Conservation (phyloP, 2,329 filamentous ascomycete species). For the Cladosporium sp. region DNA sequence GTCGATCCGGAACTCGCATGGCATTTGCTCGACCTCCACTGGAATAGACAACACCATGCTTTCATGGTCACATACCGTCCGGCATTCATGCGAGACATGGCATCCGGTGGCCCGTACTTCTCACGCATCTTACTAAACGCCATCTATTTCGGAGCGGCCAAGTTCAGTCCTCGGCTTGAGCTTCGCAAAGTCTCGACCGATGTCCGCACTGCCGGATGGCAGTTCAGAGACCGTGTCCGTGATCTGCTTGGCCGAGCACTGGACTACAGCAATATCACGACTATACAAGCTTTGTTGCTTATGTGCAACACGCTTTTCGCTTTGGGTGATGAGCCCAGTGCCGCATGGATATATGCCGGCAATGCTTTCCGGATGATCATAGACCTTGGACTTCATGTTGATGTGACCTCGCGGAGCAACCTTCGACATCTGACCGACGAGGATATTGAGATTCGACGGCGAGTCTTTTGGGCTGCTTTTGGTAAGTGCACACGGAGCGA, state of each 20-base stretch:
- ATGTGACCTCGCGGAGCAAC: conserved; percentile 14
- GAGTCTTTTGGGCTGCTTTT: conserved; percentile 51
- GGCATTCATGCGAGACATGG: conserved; percentile 28
- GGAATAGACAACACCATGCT: conserved; percentile 29
- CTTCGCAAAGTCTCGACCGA: conserved; percentile 10
- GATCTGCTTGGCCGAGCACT: conserved; percentile 12
- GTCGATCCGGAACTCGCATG: conserved; percentile 54
- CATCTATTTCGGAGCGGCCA: conserved; percentile 11
- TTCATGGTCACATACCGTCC: conserved; percentile 28
- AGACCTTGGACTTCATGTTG: conserved; percentile 42
- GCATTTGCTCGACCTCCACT: conserved; percentile 49
- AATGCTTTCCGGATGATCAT: conserved; percentile 17
- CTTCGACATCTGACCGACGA: conserved; percentile 42
- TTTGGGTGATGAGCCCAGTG: conserved; percentile 13
- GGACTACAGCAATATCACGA: conserved; percentile 15
- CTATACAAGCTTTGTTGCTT: conserved; percentile 9
- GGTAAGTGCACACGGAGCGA: conserved; percentile 23
- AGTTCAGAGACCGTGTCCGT: conserved; percentile 7
- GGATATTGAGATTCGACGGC: conserved; percentile 47
- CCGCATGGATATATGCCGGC: conserved; percentile 12
- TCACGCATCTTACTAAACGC: conserved; percentile 11
- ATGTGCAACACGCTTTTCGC: conserved; percentile 12
- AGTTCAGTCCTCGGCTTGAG: conserved; percentile 15
- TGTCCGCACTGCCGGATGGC: conserved; percentile 10
- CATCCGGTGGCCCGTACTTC: conserved; percentile 13